Conservation (phyloP, 257 asterid genomes). For the Plantago major region DNA sequence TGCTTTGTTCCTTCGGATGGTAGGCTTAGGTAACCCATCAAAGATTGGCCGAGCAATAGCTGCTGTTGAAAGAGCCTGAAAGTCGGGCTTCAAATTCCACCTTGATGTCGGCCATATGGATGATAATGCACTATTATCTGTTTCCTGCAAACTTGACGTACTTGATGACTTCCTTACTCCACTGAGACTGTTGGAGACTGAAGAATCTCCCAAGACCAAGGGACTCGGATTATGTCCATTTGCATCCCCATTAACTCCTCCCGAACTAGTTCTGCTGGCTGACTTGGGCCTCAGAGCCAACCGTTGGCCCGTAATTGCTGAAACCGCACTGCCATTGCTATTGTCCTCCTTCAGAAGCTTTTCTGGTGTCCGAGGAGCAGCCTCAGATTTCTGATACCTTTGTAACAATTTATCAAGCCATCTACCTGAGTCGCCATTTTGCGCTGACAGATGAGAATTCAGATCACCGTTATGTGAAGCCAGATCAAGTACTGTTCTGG, state of each 20-base stretch:
- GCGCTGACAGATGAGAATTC: slow-evolving; percentile 38
- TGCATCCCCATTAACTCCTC: slow-evolving; percentile 44
- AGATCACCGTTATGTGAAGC: slow-evolving; percentile 48
- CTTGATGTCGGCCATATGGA: slow-evolving; percentile 70
- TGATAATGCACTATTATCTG: slow-evolving; percentile 46
- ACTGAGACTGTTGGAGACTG: slow-evolving; percentile 26
- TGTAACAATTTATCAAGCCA: slow-evolving; percentile 52
- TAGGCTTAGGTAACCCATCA: slow-evolving; percentile 74
- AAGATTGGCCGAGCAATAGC: slow-evolving; percentile 67
- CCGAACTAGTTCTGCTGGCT: slow-evolving; percentile 29
- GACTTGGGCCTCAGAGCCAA: slow-evolving; percentile 81
- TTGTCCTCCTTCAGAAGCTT: slow-evolving; percentile 66
- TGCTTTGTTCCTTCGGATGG: slow-evolving; percentile 57
- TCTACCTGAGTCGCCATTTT: slow-evolving; percentile 32
- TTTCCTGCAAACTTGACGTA: slow-evolving; percentile 70
- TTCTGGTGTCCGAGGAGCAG: slow-evolving; percentile 58
- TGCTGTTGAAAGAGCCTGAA: slow-evolving; percentile 64
- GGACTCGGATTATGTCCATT: slow-evolving; percentile 37
- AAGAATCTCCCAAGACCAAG: slow-evolving; percentile 45
- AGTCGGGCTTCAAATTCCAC: slow-evolving; percentile 75
- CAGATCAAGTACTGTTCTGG: slow-evolving; percentile 40
- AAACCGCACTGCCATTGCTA: slow-evolving; percentile 44
- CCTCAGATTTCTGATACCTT: slow-evolving; percentile 63
- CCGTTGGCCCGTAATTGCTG: slow-evolving; percentile 49
- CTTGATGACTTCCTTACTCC: slow-evolving; percentile 80